Percentiles rank a stretch among this genome's conserved stretches.
These are phyloP conservation scores for Furcasterigmium sp. DNA, from an alignment of 2,329 filamentous ascomycete species.

Conservation along the genomic window DNA sequence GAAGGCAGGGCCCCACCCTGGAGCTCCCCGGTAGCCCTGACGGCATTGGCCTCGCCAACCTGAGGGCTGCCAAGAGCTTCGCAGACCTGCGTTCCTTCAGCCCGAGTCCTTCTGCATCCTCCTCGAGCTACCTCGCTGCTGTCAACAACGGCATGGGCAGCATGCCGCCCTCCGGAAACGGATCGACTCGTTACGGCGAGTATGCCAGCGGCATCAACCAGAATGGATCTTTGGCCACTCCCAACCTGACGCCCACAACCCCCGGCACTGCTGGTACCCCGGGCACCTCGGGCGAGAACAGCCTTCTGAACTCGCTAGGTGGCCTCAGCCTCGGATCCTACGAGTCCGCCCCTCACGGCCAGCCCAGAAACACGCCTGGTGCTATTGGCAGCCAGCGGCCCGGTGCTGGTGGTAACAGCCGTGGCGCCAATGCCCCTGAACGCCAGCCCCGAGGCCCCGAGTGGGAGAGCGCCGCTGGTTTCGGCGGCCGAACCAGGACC, in stretches of 20 bases:
- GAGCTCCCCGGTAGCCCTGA: slow-evolving; percentile 80
- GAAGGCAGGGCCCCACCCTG: slow-evolving; percentile 79
- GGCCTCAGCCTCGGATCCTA: slow-evolving; percentile 47
- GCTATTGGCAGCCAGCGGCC: slow-evolving; percentile 63
- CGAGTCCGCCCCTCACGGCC: slow-evolving; percentile 36
- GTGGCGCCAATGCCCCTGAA: slow-evolving; percentile 45
- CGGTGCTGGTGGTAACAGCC: slow-evolving; percentile 37
- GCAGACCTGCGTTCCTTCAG: slow-evolving; percentile 93
- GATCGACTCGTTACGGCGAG: slow-evolving; percentile 37
- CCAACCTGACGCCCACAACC: slow-evolving; percentile 25
- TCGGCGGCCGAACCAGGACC: slow-evolving; percentile 45
- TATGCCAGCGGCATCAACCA: slow-evolving; percentile 35
- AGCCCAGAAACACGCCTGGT: slow-evolving; percentile 45
- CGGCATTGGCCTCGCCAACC: slow-evolving; percentile 56
- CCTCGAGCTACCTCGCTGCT: slow-evolving; percentile 66
- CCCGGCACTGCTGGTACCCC: slow-evolving; percentile 30
- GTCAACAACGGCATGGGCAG: slow-evolving; percentile 54
- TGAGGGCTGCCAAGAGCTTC: slow-evolving; percentile 93
- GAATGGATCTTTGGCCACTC: slow-evolving; percentile 25
- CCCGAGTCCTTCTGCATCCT: slow-evolving; percentile 85
- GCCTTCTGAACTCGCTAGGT: slow-evolving; percentile 42
- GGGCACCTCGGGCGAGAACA: slow-evolving; percentile 30
- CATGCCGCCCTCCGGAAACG: slow-evolving; percentile 32
- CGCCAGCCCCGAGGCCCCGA: slow-evolving; percentile 60
- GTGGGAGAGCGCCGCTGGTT: slow-evolving; percentile 52